These are phyloP conservation scores for Buddleja alternifolia DNA, from an alignment of 257 asterid species.

Conservation along the genomic window DNA sequence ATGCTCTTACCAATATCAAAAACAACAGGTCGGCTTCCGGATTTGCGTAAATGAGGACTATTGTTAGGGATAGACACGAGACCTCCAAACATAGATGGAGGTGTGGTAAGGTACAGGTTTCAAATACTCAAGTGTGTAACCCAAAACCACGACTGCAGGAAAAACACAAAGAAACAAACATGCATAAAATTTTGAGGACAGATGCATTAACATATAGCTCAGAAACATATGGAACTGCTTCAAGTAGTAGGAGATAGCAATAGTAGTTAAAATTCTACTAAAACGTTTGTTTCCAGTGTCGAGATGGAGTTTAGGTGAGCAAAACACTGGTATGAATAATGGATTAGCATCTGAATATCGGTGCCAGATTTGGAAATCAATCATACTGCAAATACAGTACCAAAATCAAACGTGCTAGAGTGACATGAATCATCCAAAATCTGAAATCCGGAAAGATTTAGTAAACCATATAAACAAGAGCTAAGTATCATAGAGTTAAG, in stretches of 20 bases:
- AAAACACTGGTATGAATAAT: slow-evolving; percentile 3
- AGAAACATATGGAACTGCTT: neutral
- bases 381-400: slow-evolving; percentile 10
- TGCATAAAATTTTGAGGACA: slow-evolving; percentile 23
- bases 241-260: neutral
- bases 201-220: slow-evolving; percentile 4
- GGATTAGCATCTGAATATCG: neutral
- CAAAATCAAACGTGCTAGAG: neutral
- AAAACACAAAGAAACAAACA: neutral
- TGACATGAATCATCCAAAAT: neutral
- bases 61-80: slow-evolving; percentile 56
- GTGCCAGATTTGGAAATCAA: neutral
- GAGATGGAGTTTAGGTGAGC: neutral
- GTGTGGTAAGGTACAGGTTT: slow-evolving; percentile 38
- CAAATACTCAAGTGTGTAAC: slow-evolving; percentile 27
- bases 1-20: slow-evolving; percentile 69
- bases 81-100: slow-evolving; percentile 96
- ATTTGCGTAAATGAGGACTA: slow-evolving; percentile 90
- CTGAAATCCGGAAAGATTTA: neutral
- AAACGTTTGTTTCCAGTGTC: neutral
- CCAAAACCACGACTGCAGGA: slow-evolving; percentile 40
- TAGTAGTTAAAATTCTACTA: slow-evolving; percentile 2
- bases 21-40: slow-evolving; percentile 92
- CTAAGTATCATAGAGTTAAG: neutral
- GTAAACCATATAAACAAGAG: neutral